Evolutionary conservation across 805 yeast species (phyloP), one percentile per base, ranked within the genome.

Genomic region (Suhomyces kilbournensis): DNA sequence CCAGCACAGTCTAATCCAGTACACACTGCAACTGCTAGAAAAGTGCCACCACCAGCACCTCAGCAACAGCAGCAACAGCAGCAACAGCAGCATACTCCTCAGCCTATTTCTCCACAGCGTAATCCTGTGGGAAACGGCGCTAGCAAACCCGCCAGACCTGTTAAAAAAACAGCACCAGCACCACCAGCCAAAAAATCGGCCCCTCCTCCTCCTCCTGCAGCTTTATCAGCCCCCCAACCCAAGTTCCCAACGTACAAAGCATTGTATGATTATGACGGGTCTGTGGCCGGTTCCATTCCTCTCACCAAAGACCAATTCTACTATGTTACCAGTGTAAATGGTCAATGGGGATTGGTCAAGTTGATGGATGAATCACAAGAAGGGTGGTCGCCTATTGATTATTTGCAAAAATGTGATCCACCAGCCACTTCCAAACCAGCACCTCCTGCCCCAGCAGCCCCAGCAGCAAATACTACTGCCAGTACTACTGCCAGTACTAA

Each of bases 361-460:
- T 77, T 83, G 32, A 67, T 86, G 55, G 92, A 87, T 62, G 94
- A 88, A 40, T 64, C 85, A 0, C 80, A 75, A 52, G 94, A 91
- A 67, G 99, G 99, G 4, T 94, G 99, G 99, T 93, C 94, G 10
- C 99, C 99, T 12, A 86, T 94, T 20, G 88, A 92, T n/a, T 94
- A 92, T 66, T 83, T 93, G 63, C 83, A 76, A 19, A 83, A 81
- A 54, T 80, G 81, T 57, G 80, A 69, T 3, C 78, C 81, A 10
- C 82, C 86, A 35, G 69, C 74, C 0, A 57, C 53, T 39, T 54
- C 63, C 1, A 51, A 63, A 7, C 50, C 65, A 0, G 58, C 72
- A 1, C 66, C 76, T 14, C 70, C 78, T 4, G 25, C 25, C 4
- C 68, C 81, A 12, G 71, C 79, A 7, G 67, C 78, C 12, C 68